Percentiles rank a stretch among this genome's conserved stretches.
phyloP scores from a whole-genome alignment of 2,329 filamentous ascomycete genomes.

The Cercospora sp. region DNA sequence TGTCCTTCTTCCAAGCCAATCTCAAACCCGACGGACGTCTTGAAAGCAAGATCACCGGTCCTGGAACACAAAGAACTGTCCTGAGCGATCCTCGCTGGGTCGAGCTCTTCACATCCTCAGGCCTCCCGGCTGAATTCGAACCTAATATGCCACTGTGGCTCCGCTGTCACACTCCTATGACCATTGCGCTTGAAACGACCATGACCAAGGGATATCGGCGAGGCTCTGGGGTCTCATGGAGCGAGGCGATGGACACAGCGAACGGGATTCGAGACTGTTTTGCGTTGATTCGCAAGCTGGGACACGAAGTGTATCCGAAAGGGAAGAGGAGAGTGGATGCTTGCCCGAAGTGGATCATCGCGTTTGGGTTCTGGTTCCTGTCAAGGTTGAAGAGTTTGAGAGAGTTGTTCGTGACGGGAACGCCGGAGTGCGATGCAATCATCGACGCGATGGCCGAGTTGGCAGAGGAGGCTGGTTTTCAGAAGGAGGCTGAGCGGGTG shows the following conservation, averaged over 20 bases:
- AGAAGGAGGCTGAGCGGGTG: background rate
- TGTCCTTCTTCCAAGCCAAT: conserved; percentile 2
- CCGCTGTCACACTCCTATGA: background rate
- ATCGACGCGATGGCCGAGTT: background rate
- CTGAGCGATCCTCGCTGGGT: background rate
- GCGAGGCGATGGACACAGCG: background rate
- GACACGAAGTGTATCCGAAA: background rate
- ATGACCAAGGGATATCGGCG: background rate
- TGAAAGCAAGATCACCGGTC: background rate
- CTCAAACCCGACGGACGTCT: background rate
- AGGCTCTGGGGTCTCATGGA: background rate
- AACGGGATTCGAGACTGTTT: background rate
- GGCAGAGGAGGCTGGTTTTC: background rate
- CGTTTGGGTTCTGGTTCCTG: background rate
- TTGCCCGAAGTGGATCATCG: background rate
- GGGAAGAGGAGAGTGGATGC: background rate
- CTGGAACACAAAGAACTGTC: background rate
- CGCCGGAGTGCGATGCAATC: background rate
- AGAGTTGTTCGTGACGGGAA: conserved; percentile 1
- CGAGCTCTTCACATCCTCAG: background rate
- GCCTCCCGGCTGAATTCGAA: background rate
- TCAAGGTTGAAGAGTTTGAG: background rate
- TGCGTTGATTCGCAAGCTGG: background rate
- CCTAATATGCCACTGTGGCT: background rate
- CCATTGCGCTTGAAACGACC: background rate